phyloP scores from a whole-genome alignment of 768 basidiomycete species.

The Boletus subparvulus region DNA sequence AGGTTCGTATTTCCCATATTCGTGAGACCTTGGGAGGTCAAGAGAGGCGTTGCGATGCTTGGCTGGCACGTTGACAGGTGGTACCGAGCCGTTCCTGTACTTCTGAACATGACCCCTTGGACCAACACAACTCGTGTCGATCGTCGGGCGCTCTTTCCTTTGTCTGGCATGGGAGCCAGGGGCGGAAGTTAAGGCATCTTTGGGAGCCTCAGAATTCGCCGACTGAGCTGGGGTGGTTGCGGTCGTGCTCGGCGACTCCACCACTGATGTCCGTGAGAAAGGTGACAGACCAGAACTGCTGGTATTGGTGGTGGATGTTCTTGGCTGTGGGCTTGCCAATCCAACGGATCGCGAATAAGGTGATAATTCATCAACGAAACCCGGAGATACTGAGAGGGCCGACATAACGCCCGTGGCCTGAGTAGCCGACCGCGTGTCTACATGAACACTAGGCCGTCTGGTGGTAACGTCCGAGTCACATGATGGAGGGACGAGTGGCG shows the following conservation, averaged over 20 bases:
- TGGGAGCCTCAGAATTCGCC: slow-evolving; percentile 17
- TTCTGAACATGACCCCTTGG: slow-evolving; percentile 32
- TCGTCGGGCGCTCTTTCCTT: slow-evolving; percentile 32
- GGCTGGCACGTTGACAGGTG: slow-evolving; percentile 29
- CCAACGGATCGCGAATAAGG: slow-evolving; percentile 18
- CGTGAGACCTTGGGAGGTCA: slow-evolving; percentile 28
- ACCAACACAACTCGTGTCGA: slow-evolving; percentile 33
- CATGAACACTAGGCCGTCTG: slow-evolving; percentile 31
- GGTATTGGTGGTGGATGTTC: slow-evolving; percentile 26
- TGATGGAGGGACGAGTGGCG: slow-evolving; percentile 24
- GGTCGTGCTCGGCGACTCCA: slow-evolving; percentile 27
- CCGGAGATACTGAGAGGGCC: slow-evolving; percentile 14
- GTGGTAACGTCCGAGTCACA: slow-evolving; percentile 27
- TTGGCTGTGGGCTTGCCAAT: slow-evolving; percentile 26
- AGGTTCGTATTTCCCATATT: slow-evolving; percentile 27
- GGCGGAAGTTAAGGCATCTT: slow-evolving; percentile 11
- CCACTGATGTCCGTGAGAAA: slow-evolving; percentile 28
- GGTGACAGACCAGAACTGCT: slow-evolving; percentile 26
- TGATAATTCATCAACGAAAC: slow-evolving; percentile 22
- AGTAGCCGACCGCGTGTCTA: slow-evolving; percentile 28
- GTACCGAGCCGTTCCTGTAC: slow-evolving; percentile 33
- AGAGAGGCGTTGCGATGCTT: slow-evolving; percentile 32
- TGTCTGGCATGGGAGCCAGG: slow-evolving; percentile 21
- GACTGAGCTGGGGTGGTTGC: slow-evolving; percentile 30
- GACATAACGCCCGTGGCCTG: slow-evolving; percentile 15